Evolutionary conservation across 2,329 filamentous ascomycete genomes (phyloP).

Genomic region (Aspergillus transmontanensis): DNA sequence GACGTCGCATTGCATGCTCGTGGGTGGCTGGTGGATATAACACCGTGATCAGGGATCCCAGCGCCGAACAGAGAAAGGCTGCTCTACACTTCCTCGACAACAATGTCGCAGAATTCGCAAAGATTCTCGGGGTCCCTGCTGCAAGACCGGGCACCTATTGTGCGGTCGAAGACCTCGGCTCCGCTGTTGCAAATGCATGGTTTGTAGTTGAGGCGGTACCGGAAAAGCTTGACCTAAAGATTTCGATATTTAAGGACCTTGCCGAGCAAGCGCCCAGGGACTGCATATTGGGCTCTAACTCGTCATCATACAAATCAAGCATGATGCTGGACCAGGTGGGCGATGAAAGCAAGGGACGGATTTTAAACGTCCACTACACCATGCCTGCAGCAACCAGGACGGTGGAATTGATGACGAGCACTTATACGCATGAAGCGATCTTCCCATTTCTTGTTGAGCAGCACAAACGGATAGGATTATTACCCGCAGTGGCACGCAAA

Average conservation of each 20-base stretch:
- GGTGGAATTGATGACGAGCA: conserved; percentile 59
- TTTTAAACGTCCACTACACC: conserved; percentile 57
- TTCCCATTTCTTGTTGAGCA: conserved; percentile 42
- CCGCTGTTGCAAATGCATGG: conserved; percentile 52
- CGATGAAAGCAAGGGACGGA: conserved; percentile 38
- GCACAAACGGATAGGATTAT: no score
- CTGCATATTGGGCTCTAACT: conserved; percentile 56
- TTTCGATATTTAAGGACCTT: conserved; percentile 50
- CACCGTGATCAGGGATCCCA: conserved; percentile 33
- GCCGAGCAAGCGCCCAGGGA: conserved; percentile 47
- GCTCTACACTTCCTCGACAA: conserved; percentile 38
- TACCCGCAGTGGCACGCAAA: no score
- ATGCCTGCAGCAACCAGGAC: conserved; percentile 50
- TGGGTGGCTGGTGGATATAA: conserved; percentile 24
- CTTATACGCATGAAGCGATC: conserved; percentile 46
- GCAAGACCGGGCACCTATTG: conserved; percentile 32
- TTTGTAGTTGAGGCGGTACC: conserved; percentile 58
- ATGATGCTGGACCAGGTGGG: conserved; percentile 51
- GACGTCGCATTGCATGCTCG: not conserved
- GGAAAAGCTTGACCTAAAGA: conserved; percentile 54
- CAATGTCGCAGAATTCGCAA: conserved; percentile 35
- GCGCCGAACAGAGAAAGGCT: conserved; percentile 31
- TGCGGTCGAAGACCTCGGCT: conserved; percentile 40
- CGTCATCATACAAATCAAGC: conserved; percentile 54
- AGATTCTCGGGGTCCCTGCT: conserved; percentile 23